Base-by-base conservation (phyloP, 176 grass and related monocot species). In the Aegilops sharonensis region DNA sequence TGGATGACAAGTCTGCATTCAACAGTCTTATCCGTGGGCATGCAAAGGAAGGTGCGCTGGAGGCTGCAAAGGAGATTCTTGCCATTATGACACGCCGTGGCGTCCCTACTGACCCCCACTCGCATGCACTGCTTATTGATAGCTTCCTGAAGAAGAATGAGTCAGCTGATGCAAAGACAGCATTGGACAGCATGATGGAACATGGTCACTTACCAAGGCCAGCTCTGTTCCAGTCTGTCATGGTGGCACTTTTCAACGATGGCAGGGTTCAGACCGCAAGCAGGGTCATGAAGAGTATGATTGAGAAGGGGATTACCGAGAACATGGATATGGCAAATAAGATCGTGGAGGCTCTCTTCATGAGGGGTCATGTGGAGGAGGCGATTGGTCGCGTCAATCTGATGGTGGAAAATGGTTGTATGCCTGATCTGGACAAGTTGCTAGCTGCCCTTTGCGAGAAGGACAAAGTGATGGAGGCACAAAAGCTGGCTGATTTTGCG, bases 271-370 rank as follows among this genome's bases (percentile, higher is more conserved):
- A 98, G 86, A 96, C 94, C 17, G 94, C 97, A 42, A 99, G 97
- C 78, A 83, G 94, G 74, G 94, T 99, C 71, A 91, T 96, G 97
- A 96, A 96, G 89, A 94, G 87, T 54, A 99, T 99, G 97, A 91
- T 99, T 0, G 90, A 99, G 77, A 99, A 96, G 85, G 92, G 92
- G 40, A 82, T 99, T 57, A 90, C 93, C 68, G 92, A 96, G 81
- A 99, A 99, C 86, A 94, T 91, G 88, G 92, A 93, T 29, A 25
- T 94, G 67, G 90, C 79, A 6, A 85, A 96, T 61, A 93, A 93
- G 78, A 88, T 99, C 48, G 83, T 99, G n/a, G 94, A 94, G 50
- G 85, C 80, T 43, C 91, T 99, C 60, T 90, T 99, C 63, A 92
- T 62, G 75, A 94, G 94, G 87, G 94, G 97, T 64, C 97, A 99